A percentile compares a stretch with the other conserved stretches of the same genome.
Conservation (phyloP, 2,329 filamentous ascomycete species). For the Pseudomassariella vexata region DNA sequence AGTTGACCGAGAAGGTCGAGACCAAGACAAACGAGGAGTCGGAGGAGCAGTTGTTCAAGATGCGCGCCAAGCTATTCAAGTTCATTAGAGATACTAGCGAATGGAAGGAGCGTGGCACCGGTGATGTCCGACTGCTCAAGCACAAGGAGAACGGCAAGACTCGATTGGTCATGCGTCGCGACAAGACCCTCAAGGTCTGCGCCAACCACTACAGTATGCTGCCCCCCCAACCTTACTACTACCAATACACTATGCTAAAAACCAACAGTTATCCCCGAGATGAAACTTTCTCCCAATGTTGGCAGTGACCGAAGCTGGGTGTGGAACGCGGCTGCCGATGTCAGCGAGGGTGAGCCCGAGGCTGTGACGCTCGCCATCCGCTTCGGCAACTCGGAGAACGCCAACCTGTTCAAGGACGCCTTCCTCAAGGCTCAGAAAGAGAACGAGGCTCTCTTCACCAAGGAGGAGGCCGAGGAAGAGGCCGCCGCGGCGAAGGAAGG, state of each 20-base stretch:
- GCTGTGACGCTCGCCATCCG: slow-evolving; percentile 93
- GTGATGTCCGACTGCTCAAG: slow-evolving; percentile 93
- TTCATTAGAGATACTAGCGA: slow-evolving; percentile 88
- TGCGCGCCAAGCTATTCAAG: slow-evolving; percentile 99
- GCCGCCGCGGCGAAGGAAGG: slow-evolving; percentile 17
- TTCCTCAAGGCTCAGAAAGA: slow-evolving; percentile 97
- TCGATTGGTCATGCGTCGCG: slow-evolving; percentile 93
- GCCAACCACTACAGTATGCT: slow-evolving; percentile 96
- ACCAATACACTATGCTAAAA: not conserved
- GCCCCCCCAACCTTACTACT: not conserved
- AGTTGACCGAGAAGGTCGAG: slow-evolving; percentile 93
- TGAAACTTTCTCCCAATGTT: slow-evolving; percentile 98
- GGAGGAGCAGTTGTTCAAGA: slow-evolving; percentile 98
- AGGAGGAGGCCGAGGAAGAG: slow-evolving; percentile 28
- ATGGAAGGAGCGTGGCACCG: slow-evolving; percentile 99
- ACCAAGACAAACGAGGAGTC: slow-evolving; percentile 97
- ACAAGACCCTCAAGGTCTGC: slow-evolving; percentile 99
- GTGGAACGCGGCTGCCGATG: slow-evolving; percentile 96
- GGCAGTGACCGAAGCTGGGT: slow-evolving; percentile 98
- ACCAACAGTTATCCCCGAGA: slow-evolving; percentile 80
- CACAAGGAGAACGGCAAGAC: slow-evolving; percentile 99
- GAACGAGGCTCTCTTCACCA: slow-evolving; percentile 79
- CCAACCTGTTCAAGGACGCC: slow-evolving; percentile 94
- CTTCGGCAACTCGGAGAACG: slow-evolving; percentile 96
- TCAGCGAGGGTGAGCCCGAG: slow-evolving; percentile 96